Conservation (phyloP, 2,329 filamentous ascomycete species). For the Alternaria viburni region DNA sequence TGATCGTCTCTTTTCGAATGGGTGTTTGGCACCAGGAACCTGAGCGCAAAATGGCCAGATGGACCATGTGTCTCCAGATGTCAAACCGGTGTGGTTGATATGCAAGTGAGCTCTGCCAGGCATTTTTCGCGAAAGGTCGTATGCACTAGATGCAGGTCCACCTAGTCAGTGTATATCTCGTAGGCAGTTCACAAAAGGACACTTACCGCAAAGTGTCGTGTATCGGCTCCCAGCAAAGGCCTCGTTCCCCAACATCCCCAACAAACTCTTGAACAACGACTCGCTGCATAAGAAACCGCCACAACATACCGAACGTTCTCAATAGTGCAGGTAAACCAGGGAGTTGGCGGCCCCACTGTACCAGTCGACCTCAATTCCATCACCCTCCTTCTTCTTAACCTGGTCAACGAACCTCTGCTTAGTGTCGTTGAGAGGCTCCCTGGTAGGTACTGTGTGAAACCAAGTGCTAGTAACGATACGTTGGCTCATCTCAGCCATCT, state of each 20-base stretch:
- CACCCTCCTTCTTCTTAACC: slow-evolving; percentile 14
- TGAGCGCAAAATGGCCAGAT: neutral
- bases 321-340: neutral
- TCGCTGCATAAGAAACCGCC: neutral
- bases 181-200: neutral
- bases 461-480: neutral
- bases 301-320: neutral
- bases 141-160: neutral
- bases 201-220: neutral
- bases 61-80: neutral
- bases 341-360: neutral
- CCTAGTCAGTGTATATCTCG: neutral
- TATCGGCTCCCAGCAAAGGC: neutral
- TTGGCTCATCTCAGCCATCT: neutral
- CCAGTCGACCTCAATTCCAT: slow-evolving; percentile 6
- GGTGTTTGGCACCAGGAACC: neutral
- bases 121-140: neutral
- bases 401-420: slow-evolving; percentile 7
- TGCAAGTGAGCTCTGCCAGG: neutral
- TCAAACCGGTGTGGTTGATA: neutral
- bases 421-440: neutral
- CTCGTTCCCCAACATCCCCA: neutral
- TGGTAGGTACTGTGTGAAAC: neutral
- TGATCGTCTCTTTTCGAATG: neutral
- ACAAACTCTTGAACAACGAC: neutral